Evolutionary conservation across 176 grass and related monocot species (phyloP).

Genomic region (bread wheat (Triticum aestivum)): DNA sequence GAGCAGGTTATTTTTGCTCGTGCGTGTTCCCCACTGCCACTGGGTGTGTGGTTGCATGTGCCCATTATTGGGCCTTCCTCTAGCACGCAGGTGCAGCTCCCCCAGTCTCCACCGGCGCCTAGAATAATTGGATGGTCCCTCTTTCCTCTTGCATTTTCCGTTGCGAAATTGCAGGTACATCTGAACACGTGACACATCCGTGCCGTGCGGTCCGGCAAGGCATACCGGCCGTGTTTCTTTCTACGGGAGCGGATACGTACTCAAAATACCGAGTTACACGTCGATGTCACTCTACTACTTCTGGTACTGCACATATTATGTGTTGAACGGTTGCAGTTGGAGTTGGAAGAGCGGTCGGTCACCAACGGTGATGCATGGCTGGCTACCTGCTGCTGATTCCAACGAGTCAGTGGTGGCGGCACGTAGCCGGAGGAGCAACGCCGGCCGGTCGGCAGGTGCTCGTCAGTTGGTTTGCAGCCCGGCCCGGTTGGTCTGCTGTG

Average conservation of each 20-base stretch:
- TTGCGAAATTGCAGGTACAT: constrained; percentile 4
- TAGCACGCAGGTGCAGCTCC: constrained; percentile 41
- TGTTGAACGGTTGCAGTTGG: not conserved
- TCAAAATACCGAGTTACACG: not conserved
- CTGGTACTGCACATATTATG: no score
- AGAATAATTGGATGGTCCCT: constrained; percentile 37
- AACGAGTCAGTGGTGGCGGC: not conserved
- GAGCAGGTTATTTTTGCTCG: not conserved
- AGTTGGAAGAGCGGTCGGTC: not conserved
- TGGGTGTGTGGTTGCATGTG: constrained; percentile 28
- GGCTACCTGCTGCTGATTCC: not conserved
- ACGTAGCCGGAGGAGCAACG: not conserved
- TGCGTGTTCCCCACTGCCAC: not conserved
- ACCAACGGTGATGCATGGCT: constrained; percentile 25
- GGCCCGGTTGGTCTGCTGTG: not conserved
- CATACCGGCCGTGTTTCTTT: constrained; percentile 19
- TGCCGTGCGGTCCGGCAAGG: constrained; percentile 1
- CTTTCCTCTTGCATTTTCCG: constrained; percentile 11
- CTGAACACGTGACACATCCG: constrained; percentile 19
- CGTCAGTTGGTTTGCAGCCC: not conserved
- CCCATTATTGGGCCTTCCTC: constrained; percentile 37
- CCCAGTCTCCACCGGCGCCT: constrained; percentile 15
- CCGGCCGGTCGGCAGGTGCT: not conserved
- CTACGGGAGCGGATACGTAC: not conserved
- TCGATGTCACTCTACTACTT: no score